Percentiles rank a stretch among this genome's conserved stretches.
Evolutionary conservation across 2,329 filamentous ascomycete genomes (phyloP).

Genomic region (Bipolaris victoriae): DNA sequence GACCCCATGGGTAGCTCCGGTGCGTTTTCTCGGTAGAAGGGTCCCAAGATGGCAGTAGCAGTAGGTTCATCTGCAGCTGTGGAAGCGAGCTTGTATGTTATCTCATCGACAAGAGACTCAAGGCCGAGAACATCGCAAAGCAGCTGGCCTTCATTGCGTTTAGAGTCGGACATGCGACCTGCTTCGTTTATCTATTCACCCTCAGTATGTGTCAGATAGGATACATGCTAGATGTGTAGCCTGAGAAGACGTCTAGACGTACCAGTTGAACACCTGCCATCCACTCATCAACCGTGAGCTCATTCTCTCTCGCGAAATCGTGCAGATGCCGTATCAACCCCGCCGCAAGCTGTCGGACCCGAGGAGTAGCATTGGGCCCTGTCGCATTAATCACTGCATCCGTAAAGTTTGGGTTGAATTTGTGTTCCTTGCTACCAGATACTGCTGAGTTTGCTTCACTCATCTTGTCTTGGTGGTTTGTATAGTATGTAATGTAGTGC

Average conservation of each 20-base stretch:
- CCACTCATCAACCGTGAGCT: slow-evolving; percentile 81
- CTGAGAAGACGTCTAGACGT: slow-evolving; percentile 9
- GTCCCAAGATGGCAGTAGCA: slow-evolving; percentile 79
- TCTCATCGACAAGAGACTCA: slow-evolving; percentile 74
- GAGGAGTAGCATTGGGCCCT: slow-evolving; percentile 69
- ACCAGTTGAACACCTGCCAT: slow-evolving; percentile 74
- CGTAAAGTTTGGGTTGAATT: slow-evolving; percentile 79
- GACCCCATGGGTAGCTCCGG: slow-evolving; percentile 73
- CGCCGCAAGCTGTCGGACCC: slow-evolving; percentile 67
- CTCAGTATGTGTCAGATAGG: slow-evolving; percentile 6
- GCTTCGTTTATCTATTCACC: slow-evolving; percentile 61
- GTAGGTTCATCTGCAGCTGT: slow-evolving; percentile 62
- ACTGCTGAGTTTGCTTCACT: slow-evolving; percentile 13
- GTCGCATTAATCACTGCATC: slow-evolving; percentile 74
- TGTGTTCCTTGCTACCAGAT: slow-evolving; percentile 32
- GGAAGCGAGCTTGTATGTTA: slow-evolving; percentile 70
- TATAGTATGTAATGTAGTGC: too few relatives aligned
- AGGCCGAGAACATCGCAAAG: slow-evolving; percentile 65
- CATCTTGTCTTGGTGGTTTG: slow-evolving; percentile 1
- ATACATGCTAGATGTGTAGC: not conserved
- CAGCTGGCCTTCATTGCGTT: slow-evolving; percentile 68
- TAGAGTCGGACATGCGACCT: slow-evolving; percentile 66
- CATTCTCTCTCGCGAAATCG: slow-evolving; percentile 77
- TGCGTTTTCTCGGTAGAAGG: slow-evolving; percentile 79
- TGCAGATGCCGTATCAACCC: slow-evolving; percentile 74